Percentiles rank a stretch among this genome's conserved stretches.
phyloP scores from a whole-genome alignment of 1,139 yeast species.

The Taphrina wiesneri region DNA sequence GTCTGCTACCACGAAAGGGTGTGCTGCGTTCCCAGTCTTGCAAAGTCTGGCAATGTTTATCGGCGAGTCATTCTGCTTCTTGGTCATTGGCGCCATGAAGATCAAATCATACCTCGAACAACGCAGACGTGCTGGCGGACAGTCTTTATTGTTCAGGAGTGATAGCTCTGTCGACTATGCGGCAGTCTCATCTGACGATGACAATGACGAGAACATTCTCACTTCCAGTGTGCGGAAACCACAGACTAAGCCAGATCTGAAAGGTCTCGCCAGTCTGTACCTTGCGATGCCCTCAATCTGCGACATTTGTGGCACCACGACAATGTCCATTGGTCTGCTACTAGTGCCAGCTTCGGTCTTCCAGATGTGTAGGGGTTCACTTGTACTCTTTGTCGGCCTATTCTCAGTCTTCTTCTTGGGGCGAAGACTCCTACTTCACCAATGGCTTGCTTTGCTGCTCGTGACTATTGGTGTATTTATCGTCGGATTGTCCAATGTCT shows the following conservation, averaged over 20 bases:
- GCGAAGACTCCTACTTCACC: slow-evolving; percentile 58
- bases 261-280: slow-evolving; percentile 12
- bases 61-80: slow-evolving; percentile 60
- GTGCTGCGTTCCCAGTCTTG: slow-evolving; percentile 49
- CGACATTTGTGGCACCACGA: slow-evolving; percentile 71
- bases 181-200: slow-evolving; percentile 6
- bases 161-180: not conserved
- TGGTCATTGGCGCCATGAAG: slow-evolving; percentile 8
- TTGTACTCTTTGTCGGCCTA: slow-evolving; percentile 74
- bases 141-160: not conserved
- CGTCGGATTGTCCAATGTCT: slow-evolving; percentile 69
- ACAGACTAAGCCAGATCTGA: slow-evolving; percentile 9
- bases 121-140: not conserved
- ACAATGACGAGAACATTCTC: not conserved
- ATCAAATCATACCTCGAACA: not conserved
- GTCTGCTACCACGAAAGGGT: not conserved
- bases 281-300: slow-evolving; percentile 67
- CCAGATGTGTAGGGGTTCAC: slow-evolving; percentile 81
- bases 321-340: slow-evolving; percentile 72
- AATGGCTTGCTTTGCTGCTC: slow-evolving; percentile 65
- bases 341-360: slow-evolving; percentile 80
- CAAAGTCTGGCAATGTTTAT: slow-evolving; percentile 81
- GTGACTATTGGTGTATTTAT: slow-evolving; percentile 69
- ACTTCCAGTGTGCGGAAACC: slow-evolving; percentile 36
- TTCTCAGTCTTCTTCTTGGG: slow-evolving; percentile 66